Conservation (phyloP, 495 filamentous ascomycete species). For the Penicillium coffeae region DNA sequence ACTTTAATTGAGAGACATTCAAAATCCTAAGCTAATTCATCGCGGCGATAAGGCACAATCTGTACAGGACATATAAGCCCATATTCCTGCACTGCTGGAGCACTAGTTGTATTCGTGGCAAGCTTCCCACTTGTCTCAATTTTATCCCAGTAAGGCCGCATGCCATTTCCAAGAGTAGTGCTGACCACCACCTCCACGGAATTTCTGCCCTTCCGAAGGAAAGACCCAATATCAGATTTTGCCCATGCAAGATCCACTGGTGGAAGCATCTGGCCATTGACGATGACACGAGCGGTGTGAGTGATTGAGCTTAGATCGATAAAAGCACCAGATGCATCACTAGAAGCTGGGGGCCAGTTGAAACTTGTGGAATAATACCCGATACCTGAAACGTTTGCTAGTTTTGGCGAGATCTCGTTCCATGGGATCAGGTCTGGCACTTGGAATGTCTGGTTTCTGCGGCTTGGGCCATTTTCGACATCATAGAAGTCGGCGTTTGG, state of each 20-base stretch:
- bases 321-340: constrained; percentile 19
- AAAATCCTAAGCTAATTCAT: background rate
- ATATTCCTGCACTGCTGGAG: background rate
- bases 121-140: constrained; percentile 4
- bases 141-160: background rate
- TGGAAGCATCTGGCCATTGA: constrained; percentile 19
- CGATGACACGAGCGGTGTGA: constrained; percentile 9
- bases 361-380: constrained; percentile 51
- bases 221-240: constrained; percentile 10
- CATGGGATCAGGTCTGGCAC: constrained; percentile 32
- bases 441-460: constrained; percentile 28
- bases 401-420: constrained; percentile 47
- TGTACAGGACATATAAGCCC: constrained; percentile 1
- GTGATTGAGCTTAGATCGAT: constrained; percentile 14
- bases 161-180: constrained; percentile 23
- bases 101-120: background rate
- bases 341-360: constrained; percentile 21
- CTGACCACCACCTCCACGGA: constrained; percentile 15
- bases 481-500: constrained; percentile 30
- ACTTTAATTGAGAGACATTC: background rate
- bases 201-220: constrained; percentile 14
- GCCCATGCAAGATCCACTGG: constrained; percentile 17
- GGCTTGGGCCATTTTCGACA: constrained; percentile 7
- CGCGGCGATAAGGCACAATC: background rate
- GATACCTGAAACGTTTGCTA: constrained; percentile 60